These are phyloP conservation scores for Rhizophora apiculata DNA, from an alignment of 345 rosid species.

Conservation along the genomic window DNA sequence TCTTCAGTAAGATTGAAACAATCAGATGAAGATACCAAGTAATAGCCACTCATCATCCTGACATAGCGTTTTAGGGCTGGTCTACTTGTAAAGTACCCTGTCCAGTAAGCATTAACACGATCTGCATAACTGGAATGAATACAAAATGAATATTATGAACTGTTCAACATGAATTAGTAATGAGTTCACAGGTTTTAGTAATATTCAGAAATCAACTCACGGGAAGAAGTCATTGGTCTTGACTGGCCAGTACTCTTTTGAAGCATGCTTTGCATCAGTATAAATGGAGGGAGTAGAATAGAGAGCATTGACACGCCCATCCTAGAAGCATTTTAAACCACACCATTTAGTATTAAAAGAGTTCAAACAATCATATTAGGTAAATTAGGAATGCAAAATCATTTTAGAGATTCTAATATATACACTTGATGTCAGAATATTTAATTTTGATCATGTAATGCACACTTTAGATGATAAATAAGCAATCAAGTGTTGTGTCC, in stretches of 20 bases:
- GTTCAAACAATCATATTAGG: constrained; percentile 9
- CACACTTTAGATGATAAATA: not conserved
- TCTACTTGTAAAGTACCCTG: constrained; percentile 93
- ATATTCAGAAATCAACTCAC: constrained; percentile 46
- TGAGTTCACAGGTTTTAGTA: constrained; percentile 9
- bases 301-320: constrained; percentile 92
- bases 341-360: constrained; percentile 10
- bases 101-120: constrained; percentile 90
- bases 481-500: not conserved
- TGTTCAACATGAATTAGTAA: constrained; percentile 7
- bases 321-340: constrained; percentile 42
- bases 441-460: not conserved
- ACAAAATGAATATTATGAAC: constrained; percentile 24
- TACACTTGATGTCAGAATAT: not conserved
- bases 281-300: constrained; percentile 97
- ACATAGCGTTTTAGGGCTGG: constrained; percentile 89
- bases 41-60: constrained; percentile 85
- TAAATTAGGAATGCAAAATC: not conserved
- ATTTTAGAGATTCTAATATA: not conserved
- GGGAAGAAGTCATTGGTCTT: constrained; percentile 92
- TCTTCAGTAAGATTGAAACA: constrained; percentile 11
- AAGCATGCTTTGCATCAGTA: constrained; percentile 87
- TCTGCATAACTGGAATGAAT: constrained; percentile 78
- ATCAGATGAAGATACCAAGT: constrained; percentile 54
- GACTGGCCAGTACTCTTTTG: constrained; percentile 72